A percentile compares a stretch with the other conserved stretches of the same genome.
These are phyloP conservation scores for Lenzites betulinus DNA, from an alignment of 768 basidiomycete genomes.

Conservation along the genomic window DNA sequence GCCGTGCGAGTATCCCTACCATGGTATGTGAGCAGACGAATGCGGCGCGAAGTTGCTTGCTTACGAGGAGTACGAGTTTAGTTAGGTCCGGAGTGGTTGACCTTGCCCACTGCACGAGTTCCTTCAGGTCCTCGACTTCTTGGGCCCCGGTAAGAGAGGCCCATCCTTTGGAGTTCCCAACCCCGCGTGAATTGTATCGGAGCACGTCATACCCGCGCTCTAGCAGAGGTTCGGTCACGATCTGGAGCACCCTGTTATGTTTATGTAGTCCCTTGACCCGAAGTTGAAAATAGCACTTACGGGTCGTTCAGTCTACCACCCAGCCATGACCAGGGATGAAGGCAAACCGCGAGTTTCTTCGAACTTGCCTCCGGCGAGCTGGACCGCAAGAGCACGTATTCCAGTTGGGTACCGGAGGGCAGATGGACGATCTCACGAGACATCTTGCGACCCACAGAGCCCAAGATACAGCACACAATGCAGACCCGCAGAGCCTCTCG, in stretches of 20 bases:
- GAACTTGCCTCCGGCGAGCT: neutral
- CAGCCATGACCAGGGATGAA: conserved; percentile 87
- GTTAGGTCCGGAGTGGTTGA: conserved; percentile 43
- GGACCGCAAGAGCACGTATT: conserved; percentile 19
- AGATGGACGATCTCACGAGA: conserved; percentile 18
- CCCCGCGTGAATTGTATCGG: conserved; percentile 77
- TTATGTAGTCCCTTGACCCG: neutral
- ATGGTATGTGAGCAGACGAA: neutral
- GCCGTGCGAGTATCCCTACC: conserved; percentile 81
- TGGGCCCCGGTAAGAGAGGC: conserved; percentile 69
- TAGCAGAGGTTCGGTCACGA: conserved; percentile 45
- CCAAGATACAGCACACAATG: too few relatives aligned
- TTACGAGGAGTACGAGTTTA: conserved; percentile 62
- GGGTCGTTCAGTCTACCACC: conserved; percentile 77
- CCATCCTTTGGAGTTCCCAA: conserved; percentile 73
- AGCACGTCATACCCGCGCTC: conserved; percentile 57
- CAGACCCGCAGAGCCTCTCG: too few relatives aligned
- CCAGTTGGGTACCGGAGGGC: conserved; percentile 27
- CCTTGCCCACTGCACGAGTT: conserved; percentile 58
- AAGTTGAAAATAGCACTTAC: conserved; percentile 45
- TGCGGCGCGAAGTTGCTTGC: conserved; percentile 26
- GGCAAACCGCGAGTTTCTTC: conserved; percentile 62
- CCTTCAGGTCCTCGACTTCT: conserved; percentile 71
- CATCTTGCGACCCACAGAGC: neutral
- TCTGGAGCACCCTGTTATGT: conserved; percentile 45